A percentile compares a stretch with the other conserved stretches of the same genome.
Conservation (phyloP, 2,329 filamentous ascomycete species). For the Xylariaceae sp. region DNA sequence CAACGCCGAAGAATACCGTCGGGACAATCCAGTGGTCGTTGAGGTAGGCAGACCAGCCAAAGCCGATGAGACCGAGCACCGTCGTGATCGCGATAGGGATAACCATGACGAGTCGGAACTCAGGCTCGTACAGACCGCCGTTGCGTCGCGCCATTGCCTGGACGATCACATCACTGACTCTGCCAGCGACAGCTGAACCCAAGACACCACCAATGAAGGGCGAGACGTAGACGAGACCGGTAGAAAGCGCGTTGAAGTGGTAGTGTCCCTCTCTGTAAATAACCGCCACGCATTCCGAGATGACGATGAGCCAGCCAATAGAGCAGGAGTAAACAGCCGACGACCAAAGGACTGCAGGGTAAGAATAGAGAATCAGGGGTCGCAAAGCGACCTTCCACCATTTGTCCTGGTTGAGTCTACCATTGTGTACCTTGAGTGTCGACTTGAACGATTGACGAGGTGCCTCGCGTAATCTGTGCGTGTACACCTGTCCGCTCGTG, state of each 20-base stretch:
- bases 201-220: constrained; percentile 85
- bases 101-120: constrained; percentile 87
- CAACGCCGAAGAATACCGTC: constrained; percentile 84
- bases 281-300: constrained; percentile 78
- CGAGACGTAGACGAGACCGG: constrained; percentile 81
- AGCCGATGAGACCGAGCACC: constrained; percentile 83
- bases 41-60: constrained; percentile 82
- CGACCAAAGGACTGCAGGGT: constrained; percentile 87
- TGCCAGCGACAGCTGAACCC: constrained; percentile 87
- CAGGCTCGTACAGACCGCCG: constrained; percentile 90
- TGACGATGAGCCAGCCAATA: constrained; percentile 90
- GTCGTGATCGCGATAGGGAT: constrained; percentile 73
- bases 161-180: constrained; percentile 79
- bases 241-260: constrained; percentile 73
- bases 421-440: constrained; percentile 71
- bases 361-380: constrained; percentile 80
- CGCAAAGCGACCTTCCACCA: constrained; percentile 75
- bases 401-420: constrained; percentile 68
- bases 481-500: constrained; percentile 54
- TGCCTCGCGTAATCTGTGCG: constrained; percentile 59
- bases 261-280: constrained; percentile 73
- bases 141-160: constrained; percentile 76
- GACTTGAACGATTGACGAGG: constrained; percentile 67
- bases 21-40: constrained; percentile 83
- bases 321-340: constrained; percentile 79